Evolutionary conservation across 176 grass and related monocot species (phyloP).

Genomic region (Metroxylon sagu): DNA sequence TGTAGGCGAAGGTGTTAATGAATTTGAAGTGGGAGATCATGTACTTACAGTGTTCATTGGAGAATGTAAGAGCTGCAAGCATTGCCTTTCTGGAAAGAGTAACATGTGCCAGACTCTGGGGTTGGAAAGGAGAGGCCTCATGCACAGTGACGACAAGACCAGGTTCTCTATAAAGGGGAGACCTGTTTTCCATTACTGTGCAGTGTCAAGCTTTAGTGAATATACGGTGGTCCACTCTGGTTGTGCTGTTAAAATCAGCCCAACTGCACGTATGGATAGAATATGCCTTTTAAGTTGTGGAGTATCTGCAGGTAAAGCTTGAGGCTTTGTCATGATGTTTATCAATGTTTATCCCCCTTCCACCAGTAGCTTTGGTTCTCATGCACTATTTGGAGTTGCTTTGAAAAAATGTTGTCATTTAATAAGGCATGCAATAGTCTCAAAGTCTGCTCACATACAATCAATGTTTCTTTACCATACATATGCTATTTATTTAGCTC

Average conservation of each 20-base stretch:
- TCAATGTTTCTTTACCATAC: no score
- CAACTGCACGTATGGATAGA: slow-evolving; percentile 58
- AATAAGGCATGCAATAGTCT: no score
- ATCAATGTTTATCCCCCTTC: not conserved
- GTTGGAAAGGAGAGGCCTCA: slow-evolving; percentile 76
- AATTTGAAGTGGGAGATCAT: slow-evolving; percentile 64
- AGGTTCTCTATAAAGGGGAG: slow-evolving; percentile 58
- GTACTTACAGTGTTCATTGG: slow-evolving; percentile 87
- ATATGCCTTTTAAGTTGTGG: slow-evolving; percentile 86
- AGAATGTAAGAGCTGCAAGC: slow-evolving; percentile 78
- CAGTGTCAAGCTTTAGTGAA: slow-evolving; percentile 96
- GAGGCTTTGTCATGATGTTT: not conserved
- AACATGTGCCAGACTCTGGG: slow-evolving; percentile 96
- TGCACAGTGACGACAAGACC: slow-evolving; percentile 86
- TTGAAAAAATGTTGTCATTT: no score
- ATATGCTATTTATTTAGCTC: no score
- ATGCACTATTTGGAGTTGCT: no score
- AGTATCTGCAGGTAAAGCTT: slow-evolving; percentile 61
- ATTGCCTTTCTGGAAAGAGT: slow-evolving; percentile 71
- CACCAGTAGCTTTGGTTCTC: not conserved
- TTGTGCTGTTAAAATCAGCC: slow-evolving; percentile 66
- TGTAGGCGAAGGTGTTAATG: slow-evolving; percentile 61
- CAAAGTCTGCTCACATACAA: no score
- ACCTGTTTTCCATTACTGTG: slow-evolving; percentile 70
- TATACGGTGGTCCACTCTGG: slow-evolving; percentile 79